A percentile compares a stretch with the other conserved stretches of the same genome.
Evolutionary conservation across 1,139 yeast species (phyloP).

Genomic region (Pichia sp.): DNA sequence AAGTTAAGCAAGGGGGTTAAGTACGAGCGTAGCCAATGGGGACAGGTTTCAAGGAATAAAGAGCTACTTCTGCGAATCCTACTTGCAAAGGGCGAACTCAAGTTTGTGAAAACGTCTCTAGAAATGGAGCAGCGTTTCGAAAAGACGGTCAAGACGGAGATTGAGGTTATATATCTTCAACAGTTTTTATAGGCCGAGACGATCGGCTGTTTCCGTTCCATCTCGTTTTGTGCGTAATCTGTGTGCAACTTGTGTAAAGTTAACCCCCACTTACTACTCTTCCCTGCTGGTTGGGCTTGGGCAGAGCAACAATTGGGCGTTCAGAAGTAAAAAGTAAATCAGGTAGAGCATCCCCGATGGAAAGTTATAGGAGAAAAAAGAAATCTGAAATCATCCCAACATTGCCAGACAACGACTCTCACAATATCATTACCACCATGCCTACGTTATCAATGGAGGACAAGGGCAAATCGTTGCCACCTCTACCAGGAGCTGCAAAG

Average conservation of each 20-base stretch:
- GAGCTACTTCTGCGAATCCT: slow-evolving; percentile 25
- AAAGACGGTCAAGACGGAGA: slow-evolving; percentile 27
- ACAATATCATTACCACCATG: slow-evolving; percentile 21
- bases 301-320: too few species aligned
- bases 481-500: slow-evolving; percentile 8
- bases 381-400: slow-evolving; percentile 18
- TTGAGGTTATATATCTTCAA: slow-evolving; percentile 20
- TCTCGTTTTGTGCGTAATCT: neutral
- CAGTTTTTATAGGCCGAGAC: slow-evolving; percentile 10
- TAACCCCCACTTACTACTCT: neutral
- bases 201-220: neutral
- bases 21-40: slow-evolving; percentile 14
- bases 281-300: neutral
- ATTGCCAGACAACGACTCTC: slow-evolving; percentile 26
- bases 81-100: slow-evolving; percentile 26
- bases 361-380: slow-evolving; percentile 3
- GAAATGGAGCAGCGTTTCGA: slow-evolving; percentile 29
- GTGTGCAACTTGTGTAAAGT: neutral
- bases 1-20: slow-evolving; percentile 16
- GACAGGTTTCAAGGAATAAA: slow-evolving; percentile 16
- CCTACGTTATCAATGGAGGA: slow-evolving; percentile 16
- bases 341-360: neutral
- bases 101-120: slow-evolving; percentile 23
- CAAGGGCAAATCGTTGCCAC: slow-evolving; percentile 13
- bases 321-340: neutral